These are phyloP conservation scores for Bryoerythrophyllum caledonicum DNA, from an alignment of 225 moss, liverwort and hornwort genomes.

Conservation along the genomic window DNA sequence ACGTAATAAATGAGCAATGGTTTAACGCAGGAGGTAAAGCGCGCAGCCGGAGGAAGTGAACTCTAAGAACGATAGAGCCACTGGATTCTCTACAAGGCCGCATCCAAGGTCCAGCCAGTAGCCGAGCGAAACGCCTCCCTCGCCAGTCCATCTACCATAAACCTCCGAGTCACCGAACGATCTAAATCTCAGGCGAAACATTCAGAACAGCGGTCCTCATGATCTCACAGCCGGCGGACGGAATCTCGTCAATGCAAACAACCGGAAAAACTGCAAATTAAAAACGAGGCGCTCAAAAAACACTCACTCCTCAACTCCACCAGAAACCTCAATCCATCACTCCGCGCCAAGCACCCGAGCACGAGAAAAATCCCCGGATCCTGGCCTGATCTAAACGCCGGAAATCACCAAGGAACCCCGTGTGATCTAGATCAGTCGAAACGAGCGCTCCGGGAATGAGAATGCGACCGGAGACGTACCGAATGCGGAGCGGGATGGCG, in stretches of 20 bases:
- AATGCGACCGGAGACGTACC: conserved; percentile 12
- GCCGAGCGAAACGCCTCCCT: too few relatives aligned
- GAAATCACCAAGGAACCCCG: background rate
- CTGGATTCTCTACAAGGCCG: background rate
- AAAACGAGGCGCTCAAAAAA: background rate
- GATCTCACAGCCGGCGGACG: background rate
- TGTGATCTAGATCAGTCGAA: conserved; percentile 16
- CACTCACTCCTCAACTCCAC: background rate
- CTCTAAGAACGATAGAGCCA: background rate
- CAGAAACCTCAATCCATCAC: background rate
- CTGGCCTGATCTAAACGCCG: conserved; percentile 14
- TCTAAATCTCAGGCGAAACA: background rate
- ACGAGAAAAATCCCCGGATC: conserved; percentile 9
- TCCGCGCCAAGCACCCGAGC: background rate
- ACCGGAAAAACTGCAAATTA: background rate
- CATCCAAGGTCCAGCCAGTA: background rate
- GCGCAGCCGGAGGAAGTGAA: background rate
- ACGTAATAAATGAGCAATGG: background rate
- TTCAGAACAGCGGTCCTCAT: background rate
- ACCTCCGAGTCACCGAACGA: too few relatives aligned
- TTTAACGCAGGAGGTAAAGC: background rate
- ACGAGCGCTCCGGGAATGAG: background rate
- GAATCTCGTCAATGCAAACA: background rate
- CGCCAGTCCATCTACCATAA: background rate
- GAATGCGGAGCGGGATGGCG: background rate